Base-by-base conservation (phyloP, 257 asterid species). In the Jacaranda mimosifolia region DNA sequence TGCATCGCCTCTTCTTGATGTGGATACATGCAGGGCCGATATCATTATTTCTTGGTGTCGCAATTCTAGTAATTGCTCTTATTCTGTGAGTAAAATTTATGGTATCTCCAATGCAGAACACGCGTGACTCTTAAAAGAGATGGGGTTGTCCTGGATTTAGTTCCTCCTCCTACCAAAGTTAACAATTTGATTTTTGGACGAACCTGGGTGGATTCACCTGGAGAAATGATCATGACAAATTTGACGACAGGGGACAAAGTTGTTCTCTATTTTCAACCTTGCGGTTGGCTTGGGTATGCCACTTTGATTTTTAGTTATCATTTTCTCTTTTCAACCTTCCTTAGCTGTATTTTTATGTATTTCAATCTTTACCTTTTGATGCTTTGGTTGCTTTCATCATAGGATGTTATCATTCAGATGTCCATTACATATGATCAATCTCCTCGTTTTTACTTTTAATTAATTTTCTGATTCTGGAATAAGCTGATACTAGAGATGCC, bases 281-380 rank as follows among this genome's bases (percentile, higher is more conserved):
- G 98, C 72, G 97, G 99, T 63, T 96, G 99, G 99, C 93, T 96
- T 74, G 99, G 99, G 99, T 95, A 90, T 64, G 97, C 46, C 57
- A 70, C 66, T 42, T 52, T 42, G 7, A 3, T 40, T 69, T 48
- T 57, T 53, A n/a, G 19, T 57, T 15, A 3, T 52, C 57, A 63
- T 36, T 52, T 52, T 63, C 55, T 58, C 49, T 40, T 52, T 65
- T 46, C 19, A 8, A 55, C 38, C 64, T 7, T 53, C 60, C n/a
- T 9, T 74, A 36, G 12, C 66, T 63, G 26, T 32, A 42, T 38
- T 64, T 6, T 68, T 68, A 11, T 74, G 9, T 15, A 46, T 35
- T 55, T 32, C 15, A 11, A 13, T 55, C 67, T 74, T 40, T 18
- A 53, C 15, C 36, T n/a, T 46, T 9, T 26, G 73, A 5, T 4